Conservation (phyloP, 2,329 filamentous ascomycete species). For the Coniochaeta sp. region DNA sequence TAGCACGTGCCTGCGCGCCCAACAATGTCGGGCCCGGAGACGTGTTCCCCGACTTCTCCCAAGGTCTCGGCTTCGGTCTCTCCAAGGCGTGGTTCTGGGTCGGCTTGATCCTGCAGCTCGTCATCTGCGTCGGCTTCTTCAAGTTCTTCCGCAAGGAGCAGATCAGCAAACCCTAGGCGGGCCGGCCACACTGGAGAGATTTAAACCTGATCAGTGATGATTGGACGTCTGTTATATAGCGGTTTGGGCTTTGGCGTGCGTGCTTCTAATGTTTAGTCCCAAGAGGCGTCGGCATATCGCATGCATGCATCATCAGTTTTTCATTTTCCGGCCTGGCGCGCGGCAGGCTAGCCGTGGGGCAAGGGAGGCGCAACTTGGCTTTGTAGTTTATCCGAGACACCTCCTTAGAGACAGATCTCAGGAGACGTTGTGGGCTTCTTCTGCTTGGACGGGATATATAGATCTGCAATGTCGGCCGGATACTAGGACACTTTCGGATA, state of each 20-base stretch:
- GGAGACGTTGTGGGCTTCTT: neutral
- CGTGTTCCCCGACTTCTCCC: constrained; percentile 53
- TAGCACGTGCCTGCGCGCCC: constrained; percentile 50
- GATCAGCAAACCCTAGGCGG: constrained; percentile 36
- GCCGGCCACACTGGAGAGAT: too few species aligned
- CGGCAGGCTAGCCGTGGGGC: neutral
- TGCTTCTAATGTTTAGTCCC: neutral
- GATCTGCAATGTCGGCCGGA: neutral
- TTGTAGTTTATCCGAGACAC: neutral
- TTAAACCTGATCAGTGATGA: neutral
- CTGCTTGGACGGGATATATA: neutral
- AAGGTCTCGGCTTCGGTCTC: constrained; percentile 32
- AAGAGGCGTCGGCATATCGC: neutral
- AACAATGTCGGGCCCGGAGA: constrained; percentile 51
- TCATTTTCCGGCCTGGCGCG: neutral
- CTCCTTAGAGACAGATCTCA: neutral
- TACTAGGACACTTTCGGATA: neutral
- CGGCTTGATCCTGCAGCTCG: constrained; percentile 44
- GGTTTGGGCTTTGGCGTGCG: neutral
- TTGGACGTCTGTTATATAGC: neutral
- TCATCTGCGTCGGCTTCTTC: constrained; percentile 48
- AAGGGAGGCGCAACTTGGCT: neutral
- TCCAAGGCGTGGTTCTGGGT: constrained; percentile 53
- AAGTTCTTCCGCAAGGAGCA: constrained; percentile 48
- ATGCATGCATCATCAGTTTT: neutral